These are phyloP conservation scores for Globisporangium camurandrum DNA, from an alignment of 352 stramenopile species.

Conservation along the genomic window DNA sequence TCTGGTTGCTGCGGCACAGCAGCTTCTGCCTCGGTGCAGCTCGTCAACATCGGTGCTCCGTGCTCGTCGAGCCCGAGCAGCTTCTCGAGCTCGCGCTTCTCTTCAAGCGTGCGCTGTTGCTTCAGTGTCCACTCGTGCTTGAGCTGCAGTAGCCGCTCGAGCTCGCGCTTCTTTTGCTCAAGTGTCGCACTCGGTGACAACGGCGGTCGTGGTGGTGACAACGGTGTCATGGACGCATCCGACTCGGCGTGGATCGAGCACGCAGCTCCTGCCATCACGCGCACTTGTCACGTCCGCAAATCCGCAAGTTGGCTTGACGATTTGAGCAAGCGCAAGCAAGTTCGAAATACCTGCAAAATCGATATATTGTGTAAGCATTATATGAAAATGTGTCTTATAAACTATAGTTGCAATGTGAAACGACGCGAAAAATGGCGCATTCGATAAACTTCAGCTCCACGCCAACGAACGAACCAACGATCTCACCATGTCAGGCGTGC, in stretches of 20 bases:
- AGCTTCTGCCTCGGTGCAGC: neutral
- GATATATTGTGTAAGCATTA: no score
- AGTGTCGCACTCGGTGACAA: neutral
- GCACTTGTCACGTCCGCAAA: no score
- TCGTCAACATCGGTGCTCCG: no score
- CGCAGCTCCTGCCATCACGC: slow-evolving; percentile 1
- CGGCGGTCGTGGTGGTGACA: no score
- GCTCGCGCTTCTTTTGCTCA: slow-evolving; percentile 12
- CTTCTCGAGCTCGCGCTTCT: slow-evolving; percentile 9
- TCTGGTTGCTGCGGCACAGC: neutral
- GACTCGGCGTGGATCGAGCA: no score
- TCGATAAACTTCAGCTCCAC: neutral
- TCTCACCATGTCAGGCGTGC: slow-evolving; percentile 66
- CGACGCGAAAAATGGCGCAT: neutral
- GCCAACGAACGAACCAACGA: slow-evolving; percentile 3
- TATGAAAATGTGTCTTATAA: neutral
- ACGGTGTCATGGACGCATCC: no score
- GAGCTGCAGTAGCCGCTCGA: slow-evolving; percentile 12
- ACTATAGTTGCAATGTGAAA: no score
- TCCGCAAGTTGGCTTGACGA: no score
- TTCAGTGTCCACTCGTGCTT: slow-evolving; percentile 17
- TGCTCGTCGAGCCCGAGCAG: slow-evolving; percentile 1
- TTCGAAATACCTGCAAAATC: no score
- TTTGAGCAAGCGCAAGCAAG: no score
- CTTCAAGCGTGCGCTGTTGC: slow-evolving; percentile 18